Conservation (phyloP, 2,329 filamentous ascomycete genomes). For the Pseudogymnoascus sp. region DNA sequence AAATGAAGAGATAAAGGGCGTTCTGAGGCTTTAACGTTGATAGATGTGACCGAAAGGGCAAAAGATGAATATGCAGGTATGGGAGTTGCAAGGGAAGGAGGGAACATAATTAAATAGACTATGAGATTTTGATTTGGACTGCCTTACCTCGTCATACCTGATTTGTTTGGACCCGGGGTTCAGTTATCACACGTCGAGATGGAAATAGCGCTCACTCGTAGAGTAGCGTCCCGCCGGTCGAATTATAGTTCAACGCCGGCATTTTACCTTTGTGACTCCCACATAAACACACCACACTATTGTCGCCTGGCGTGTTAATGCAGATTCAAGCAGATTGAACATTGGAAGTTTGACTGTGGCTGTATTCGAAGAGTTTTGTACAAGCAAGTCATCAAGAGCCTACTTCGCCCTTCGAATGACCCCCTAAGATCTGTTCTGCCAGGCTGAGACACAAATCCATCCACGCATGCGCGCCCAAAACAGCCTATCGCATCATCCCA, state of each 20-base stretch:
- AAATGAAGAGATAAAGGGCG: not conserved
- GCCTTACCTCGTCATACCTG: not conserved
- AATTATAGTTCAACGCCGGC: not conserved
- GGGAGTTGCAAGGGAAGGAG: not conserved
- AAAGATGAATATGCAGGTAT: not conserved
- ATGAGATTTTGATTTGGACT: not conserved
- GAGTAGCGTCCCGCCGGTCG: not conserved
- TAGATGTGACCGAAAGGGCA: not conserved
- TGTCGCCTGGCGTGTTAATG: not conserved
- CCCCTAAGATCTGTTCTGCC: slow-evolving; percentile 5
- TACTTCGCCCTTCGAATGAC: slow-evolving; percentile 7
- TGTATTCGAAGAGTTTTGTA: slow-evolving; percentile 9
- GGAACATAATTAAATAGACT: not conserved
- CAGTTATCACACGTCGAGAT: not conserved
- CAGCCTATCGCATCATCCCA: slow-evolving; percentile 7
- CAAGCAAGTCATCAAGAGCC: slow-evolving; percentile 7
- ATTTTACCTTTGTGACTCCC: not conserved
- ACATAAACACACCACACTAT: not conserved
- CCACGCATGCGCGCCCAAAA: slow-evolving; percentile 6
- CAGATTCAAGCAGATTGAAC: not conserved
- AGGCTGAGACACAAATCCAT: slow-evolving; percentile 7
- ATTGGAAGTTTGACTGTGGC: slow-evolving; percentile 9
- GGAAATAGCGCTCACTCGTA: not conserved
- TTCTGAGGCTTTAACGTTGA: not conserved
- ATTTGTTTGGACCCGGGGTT: not conserved